Base-by-base conservation (phyloP, 169 alveolate species). In the Toxoplasma gondii region DNA sequence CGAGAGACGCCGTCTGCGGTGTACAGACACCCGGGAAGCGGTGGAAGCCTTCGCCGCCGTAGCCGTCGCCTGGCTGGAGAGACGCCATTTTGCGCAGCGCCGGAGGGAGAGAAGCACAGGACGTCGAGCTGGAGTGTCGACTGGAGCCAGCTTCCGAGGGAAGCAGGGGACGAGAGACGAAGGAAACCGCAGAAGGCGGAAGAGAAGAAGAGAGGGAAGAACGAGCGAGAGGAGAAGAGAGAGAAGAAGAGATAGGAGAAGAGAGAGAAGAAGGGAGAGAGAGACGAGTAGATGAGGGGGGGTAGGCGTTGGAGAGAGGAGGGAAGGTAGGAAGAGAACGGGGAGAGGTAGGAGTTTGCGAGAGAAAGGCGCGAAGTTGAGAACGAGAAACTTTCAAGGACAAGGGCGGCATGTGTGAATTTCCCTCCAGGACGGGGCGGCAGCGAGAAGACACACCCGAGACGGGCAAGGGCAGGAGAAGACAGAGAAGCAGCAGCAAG, bases 21-120 rank as follows among this genome's bases (percentile, higher is more conserved):
- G 9, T n/a, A n/a, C 24, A n/a, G 44, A n/a, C 45, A n/a, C 45
- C 2, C 43, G 93, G 88, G 36, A 74, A 74, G n/a, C 43, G 29
- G 34, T 91, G 93, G 44, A 69, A 9, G 24, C 88, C 93, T 2
- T 45, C 67, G 29, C 88, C 93, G 43, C 93, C 93, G 74, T 78
- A 49, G 16, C 88, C 93, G 53, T 91, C 93, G 9, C 93, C 93
- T 1, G 45, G 80, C 43, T 10, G 80, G 7, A 58, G 69, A n/a
- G 24, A 27, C 39, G 0, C 31, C 91, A 49, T 44, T 41, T 16
- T 7, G 44, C 16, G 17, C 43, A 36, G 49, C 44, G 39, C 27
- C 24, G 31, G 81, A 24, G 31, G 24, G 34, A n/a, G 34, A 24
- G 81, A 24, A n/a, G 41, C 81, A 24, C n/a, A n/a, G n/a, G n/a